Evolutionary conservation across 495 filamentous ascomycete species (phyloP).

Genomic region (Geopyxis carbonaria): DNA sequence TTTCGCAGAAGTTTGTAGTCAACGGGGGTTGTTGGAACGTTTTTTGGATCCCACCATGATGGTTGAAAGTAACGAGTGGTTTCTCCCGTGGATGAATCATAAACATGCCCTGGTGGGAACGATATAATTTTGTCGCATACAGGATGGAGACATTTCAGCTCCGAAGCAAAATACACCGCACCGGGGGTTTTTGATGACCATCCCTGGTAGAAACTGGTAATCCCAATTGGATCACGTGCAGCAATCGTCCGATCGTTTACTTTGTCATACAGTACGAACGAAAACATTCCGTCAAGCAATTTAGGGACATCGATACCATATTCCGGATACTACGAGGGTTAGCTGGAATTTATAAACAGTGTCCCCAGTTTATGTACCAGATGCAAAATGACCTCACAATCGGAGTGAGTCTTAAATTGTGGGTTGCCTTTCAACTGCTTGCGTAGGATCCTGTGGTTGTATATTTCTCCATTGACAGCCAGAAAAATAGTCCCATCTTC

Average conservation of each 20-base stretch:
- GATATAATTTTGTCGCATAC: conserved; percentile 89
- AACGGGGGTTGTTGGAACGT: conserved; percentile 58
- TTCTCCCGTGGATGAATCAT: conserved; percentile 72
- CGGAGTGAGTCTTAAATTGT: conserved; percentile 92
- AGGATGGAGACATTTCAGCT: conserved; percentile 81
- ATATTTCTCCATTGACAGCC: conserved; percentile 98
- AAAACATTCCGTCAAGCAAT: conserved; percentile 97
- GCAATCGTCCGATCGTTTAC: conserved; percentile 76
- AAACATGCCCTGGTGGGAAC: conserved; percentile 90
- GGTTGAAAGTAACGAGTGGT: conserved; percentile 79
- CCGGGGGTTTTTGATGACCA: conserved; percentile 66
- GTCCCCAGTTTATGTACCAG: conserved; percentile 44
- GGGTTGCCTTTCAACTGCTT: conserved; percentile 66
- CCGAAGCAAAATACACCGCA: conserved; percentile 86
- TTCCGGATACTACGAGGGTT: conserved; percentile 57
- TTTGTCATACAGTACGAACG: conserved; percentile 94
- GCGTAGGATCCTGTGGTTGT: conserved; percentile 89
- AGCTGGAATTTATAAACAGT: conserved; percentile 12
- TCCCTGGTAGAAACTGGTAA: conserved; percentile 94
- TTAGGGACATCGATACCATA: conserved; percentile 86
- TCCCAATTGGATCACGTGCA: conserved; percentile 88
- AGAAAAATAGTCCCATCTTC: conserved; percentile 73
- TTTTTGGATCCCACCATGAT: conserved; percentile 73
- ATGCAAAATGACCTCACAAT: conserved; percentile 96
- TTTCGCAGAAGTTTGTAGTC: conserved; percentile 66